Conservation (phyloP, 768 basidiomycete genomes). For the Postia placenta region DNA sequence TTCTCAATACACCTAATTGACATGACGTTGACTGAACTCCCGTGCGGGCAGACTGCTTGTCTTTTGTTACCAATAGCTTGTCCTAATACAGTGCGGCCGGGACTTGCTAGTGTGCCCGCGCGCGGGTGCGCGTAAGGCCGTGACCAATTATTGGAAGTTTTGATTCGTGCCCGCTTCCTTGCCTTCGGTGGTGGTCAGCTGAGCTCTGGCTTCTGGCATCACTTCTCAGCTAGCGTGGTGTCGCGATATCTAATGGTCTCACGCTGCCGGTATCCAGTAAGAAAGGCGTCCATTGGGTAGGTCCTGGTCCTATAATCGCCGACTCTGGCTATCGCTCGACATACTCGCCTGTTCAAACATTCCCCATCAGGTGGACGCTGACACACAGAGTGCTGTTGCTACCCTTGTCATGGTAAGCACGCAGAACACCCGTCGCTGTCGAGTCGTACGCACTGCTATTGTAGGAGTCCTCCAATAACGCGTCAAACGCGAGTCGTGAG, state of each 20-base stretch:
- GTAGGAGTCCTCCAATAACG: constrained; percentile 9
- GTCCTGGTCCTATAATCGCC: constrained; percentile 18
- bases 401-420: too few species aligned
- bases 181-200: neutral
- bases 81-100: neutral
- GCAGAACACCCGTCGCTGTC: too few species aligned
- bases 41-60: neutral
- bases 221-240: constrained; percentile 1
- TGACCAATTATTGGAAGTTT: neutral
- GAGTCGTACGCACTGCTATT: too few species aligned
- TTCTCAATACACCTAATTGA: neutral
- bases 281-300: constrained; percentile 19
- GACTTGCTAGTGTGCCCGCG: neutral
- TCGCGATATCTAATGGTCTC: constrained; percentile 3
- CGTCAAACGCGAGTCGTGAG: constrained; percentile 10
- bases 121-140: neutral
- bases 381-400: too few species aligned
- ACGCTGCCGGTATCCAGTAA: neutral
- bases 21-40: neutral
- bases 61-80: neutral
- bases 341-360: too few species aligned
- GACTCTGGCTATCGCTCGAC: constrained; percentile 1
- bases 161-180: neutral
- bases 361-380: too few species aligned
- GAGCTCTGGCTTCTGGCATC: constrained; percentile 1